phyloP scores from a whole-genome alignment of 371 early-diverging fungal species.

The Saksenaea oblongispora region DNA sequence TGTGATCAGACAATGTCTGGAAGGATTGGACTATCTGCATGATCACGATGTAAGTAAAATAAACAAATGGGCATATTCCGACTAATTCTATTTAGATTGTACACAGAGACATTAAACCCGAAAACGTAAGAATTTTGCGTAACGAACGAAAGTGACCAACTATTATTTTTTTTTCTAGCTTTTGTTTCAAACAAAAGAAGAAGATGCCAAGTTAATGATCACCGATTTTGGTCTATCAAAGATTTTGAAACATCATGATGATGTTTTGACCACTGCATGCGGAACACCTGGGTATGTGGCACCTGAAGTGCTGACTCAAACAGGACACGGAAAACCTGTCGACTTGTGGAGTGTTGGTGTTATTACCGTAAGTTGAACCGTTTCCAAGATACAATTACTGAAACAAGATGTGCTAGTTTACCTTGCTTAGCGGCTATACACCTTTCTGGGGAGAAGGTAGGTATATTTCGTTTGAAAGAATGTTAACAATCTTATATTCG shows the following conservation, averaged over 20 bases:
- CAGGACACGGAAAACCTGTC: slow-evolving; percentile 62
- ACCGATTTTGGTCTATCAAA: slow-evolving; percentile 84
- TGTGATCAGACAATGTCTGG: slow-evolving; percentile 69
- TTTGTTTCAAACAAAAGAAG: slow-evolving; percentile 53
- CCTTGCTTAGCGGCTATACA: slow-evolving; percentile 74
- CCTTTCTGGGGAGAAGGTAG: slow-evolving; percentile 79
- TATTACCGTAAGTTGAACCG: slow-evolving; percentile 52
- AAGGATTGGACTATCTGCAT: slow-evolving; percentile 82
- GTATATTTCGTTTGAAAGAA: not conserved
- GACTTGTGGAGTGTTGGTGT: slow-evolving; percentile 94
- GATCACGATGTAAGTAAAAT: slow-evolving; percentile 47
- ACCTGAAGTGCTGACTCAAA: slow-evolving; percentile 76
- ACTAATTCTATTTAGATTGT: slow-evolving; percentile 52
- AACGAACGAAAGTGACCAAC: not conserved
- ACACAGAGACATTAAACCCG: slow-evolving; percentile 85
- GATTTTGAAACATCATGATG: slow-evolving; percentile 61
- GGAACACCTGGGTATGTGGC: slow-evolving; percentile 89
- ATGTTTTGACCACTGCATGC: slow-evolving; percentile 72
- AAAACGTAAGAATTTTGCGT: slow-evolving; percentile 51
- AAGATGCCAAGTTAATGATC: slow-evolving; percentile 59
- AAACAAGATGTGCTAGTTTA: slow-evolving; percentile 37
- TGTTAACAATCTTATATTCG: not conserved
- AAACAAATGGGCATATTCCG: not conserved
- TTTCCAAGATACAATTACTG: no score
- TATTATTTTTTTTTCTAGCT: slow-evolving; percentile 29